Evolutionary conservation across 257 asterid genomes (phyloP).

Genomic region (Gardenia jasminoides): DNA sequence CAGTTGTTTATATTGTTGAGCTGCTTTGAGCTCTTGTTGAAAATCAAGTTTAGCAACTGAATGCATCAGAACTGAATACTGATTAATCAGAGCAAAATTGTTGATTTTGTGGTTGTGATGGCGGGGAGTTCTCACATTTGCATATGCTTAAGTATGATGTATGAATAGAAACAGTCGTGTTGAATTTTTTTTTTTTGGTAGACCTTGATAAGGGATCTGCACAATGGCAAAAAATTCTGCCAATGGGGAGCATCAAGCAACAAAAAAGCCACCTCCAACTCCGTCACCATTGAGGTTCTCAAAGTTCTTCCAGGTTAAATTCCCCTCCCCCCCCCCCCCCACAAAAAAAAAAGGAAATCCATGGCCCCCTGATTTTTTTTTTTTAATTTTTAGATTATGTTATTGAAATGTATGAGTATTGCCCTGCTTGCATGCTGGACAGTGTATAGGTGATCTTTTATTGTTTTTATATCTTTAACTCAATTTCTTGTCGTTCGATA

Average conservation of each 20-base stretch:
- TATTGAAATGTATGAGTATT: not conserved
- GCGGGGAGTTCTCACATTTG: not conserved
- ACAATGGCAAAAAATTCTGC: slow-evolving; percentile 29
- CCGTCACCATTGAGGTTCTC: slow-evolving; percentile 35
- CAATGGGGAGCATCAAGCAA: slow-evolving; percentile 29
- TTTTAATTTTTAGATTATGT: not conserved
- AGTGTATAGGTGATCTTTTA: not conserved
- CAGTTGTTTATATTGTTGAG: not conserved
- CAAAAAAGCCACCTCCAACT: slow-evolving; percentile 32
- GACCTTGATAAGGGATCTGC: slow-evolving; percentile 9
- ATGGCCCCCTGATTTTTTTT: not conserved
- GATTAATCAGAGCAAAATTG: not conserved
- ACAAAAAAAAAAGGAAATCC: not conserved
- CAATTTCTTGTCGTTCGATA: too few species aligned
- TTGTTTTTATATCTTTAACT: not conserved
- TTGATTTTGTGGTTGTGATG: not conserved
- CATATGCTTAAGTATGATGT: not conserved
- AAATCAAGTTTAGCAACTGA: not conserved
- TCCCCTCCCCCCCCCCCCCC: too few species aligned
- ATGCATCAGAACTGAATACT: not conserved
- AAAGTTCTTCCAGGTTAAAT: slow-evolving; percentile 32
- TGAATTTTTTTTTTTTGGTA: not conserved
- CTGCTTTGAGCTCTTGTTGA: not conserved
- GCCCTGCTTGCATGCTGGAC: not conserved
- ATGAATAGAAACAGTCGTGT: not conserved